phyloP scores from a whole-genome alignment of 441 rosid species.

The Mallotus japonicus region DNA sequence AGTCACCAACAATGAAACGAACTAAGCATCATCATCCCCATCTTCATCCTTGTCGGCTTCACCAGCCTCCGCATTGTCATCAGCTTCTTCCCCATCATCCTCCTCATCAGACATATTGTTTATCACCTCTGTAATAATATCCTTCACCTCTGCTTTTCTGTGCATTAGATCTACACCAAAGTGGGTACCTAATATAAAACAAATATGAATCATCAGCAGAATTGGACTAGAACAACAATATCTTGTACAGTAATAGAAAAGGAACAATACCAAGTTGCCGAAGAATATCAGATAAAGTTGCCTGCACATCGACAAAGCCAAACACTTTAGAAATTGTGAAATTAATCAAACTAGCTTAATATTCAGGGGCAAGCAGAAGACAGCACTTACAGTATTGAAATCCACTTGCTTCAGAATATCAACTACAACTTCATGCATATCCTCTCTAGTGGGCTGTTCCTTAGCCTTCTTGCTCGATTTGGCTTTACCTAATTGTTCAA shows the following conservation, averaged over 20 bases:
- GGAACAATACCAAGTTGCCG: constrained; percentile 64
- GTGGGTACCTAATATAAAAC: constrained; percentile 52
- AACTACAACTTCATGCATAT: constrained; percentile 83
- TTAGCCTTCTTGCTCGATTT: constrained; percentile 63
- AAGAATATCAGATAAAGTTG: constrained; percentile 85
- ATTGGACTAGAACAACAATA: not conserved
- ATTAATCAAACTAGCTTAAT: not conserved
- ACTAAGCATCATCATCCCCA: constrained; percentile 43
- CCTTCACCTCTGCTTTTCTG: constrained; percentile 92
- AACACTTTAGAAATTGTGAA: constrained; percentile 16
- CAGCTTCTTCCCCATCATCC: constrained; percentile 64
- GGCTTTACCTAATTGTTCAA: constrained; percentile 45
- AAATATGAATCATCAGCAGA: constrained; percentile 13
- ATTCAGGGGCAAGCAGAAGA: constrained; percentile 10
- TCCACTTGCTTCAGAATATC: constrained; percentile 86
- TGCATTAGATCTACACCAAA: constrained; percentile 67
- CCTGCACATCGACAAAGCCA: constrained; percentile 49
- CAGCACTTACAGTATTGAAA: constrained; percentile 79
- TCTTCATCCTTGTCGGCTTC: constrained; percentile 37
- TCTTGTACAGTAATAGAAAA: constrained; percentile 1
- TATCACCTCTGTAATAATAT: constrained; percentile 81
- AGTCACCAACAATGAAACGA: constrained; percentile 11
- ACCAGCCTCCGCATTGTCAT: constrained; percentile 42
- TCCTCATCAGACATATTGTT: constrained; percentile 92
- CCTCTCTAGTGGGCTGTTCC: constrained; percentile 72